Evolutionary conservation across 768 basidiomycete species (phyloP), one percentile per base, ranked within the genome.

Genomic region (Amylocystis lapponica): DNA sequence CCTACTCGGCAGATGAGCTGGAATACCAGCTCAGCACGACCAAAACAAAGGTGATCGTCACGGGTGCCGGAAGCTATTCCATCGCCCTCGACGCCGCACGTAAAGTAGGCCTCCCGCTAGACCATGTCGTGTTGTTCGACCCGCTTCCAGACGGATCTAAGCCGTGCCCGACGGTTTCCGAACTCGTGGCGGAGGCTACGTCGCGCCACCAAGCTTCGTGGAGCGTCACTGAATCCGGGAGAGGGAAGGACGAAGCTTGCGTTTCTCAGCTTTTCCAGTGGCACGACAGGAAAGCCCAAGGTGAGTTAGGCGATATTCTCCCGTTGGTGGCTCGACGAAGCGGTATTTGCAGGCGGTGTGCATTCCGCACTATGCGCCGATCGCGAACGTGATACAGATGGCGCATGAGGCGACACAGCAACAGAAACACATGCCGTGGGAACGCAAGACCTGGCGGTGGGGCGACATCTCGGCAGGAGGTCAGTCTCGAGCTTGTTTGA

Each of bases 271-370:
- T 85, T 86, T 52, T 85, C 83, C 0, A 84, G 82, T 16, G 81
- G 81, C 14, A 87, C 84, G 0, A 87, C 85, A 3, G 84, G 85
- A 1, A 76, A 66, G 47, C 83, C 85, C 0, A 83, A 86, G 73
- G 50, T 51, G 3, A 30, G 44, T 36, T 35, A 79, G 76, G 79
- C 79, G 11, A 75, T 83, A 14, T 76, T 76, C 4, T 17, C 7
- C 12, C 12, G n/a, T n/a, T n/a, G n/a, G n/a, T n/a, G n/a, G n/a
- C n/a, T n/a, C n/a, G n/a, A n/a, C n/a, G n/a, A n/a, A 81, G 54
- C 8, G 4, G 11, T 3, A 9, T 21, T 29, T 13, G 72, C 72
- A 55, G 54, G 67, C 67, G 6, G 66, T 69, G 14, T 63, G 66
- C 19, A 68, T 67, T 33, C 57, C 67, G 9, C 67, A 69, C 39